phyloP scores from a whole-genome alignment of 1,284 basidiomycete genomes.

The Boletus sp. region DNA sequence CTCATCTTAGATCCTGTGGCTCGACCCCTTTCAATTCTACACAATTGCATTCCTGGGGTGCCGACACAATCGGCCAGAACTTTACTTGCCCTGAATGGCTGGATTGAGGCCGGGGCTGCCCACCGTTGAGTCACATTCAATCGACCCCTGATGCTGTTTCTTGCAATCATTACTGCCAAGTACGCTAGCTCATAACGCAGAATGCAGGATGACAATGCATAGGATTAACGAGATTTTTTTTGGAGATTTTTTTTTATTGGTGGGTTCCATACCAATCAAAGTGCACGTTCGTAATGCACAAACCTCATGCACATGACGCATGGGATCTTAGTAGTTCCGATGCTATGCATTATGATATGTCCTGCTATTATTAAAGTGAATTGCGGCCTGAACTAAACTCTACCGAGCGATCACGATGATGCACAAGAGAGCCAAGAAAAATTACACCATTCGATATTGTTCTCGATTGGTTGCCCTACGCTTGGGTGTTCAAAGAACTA shows the following conservation, averaged over 20 bases:
- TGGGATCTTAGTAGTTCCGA: background rate
- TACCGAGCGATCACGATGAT: conserved; percentile 6
- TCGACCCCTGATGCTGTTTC: background rate
- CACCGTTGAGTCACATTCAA: background rate
- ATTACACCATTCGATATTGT: background rate
- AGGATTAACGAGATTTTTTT: background rate
- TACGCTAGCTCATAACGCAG: background rate
- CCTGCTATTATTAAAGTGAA: background rate
- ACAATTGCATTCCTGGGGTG: background rate
- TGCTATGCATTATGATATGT: background rate
- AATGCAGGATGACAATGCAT: background rate
- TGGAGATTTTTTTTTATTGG: background rate
- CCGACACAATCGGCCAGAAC: conserved; percentile 5
- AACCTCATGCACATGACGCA: background rate
- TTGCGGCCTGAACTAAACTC: conserved; percentile 2
- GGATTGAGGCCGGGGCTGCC: background rate
- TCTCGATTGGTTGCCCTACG: conserved; percentile 8
- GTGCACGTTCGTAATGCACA: background rate
- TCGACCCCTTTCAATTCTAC: background rate
- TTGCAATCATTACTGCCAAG: background rate
- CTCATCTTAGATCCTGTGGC: background rate
- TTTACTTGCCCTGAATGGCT: conserved; percentile 8
- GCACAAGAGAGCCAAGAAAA: conserved; percentile 1
- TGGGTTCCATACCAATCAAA: background rate
- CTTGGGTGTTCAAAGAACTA: background rate